Percentiles rank a stretch among this genome's conserved stretches.
phyloP scores from a whole-genome alignment of 805 yeast genomes.

The Scheffersomyces coipomensis region DNA sequence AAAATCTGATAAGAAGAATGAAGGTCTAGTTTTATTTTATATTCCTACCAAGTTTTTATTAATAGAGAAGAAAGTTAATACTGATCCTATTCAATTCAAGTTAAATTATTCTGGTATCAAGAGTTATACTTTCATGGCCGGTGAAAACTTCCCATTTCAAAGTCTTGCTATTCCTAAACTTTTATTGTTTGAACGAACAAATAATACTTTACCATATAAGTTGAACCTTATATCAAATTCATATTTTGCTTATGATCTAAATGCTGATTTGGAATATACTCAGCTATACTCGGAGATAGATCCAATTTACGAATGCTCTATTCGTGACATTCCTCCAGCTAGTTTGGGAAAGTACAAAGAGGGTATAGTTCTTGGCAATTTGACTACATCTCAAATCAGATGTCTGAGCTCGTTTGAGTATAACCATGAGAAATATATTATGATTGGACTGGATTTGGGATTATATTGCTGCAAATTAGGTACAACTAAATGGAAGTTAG shows the following conservation, averaged over 20 bases:
- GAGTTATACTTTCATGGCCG: background rate
- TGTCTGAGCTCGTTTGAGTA: slow-evolving; percentile 47
- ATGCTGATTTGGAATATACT: slow-evolving; percentile 47
- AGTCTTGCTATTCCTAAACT: slow-evolving; percentile 35
- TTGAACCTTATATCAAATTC: slow-evolving; percentile 54
- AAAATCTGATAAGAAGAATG: background rate
- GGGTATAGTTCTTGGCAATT: background rate
- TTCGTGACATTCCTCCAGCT: background rate
- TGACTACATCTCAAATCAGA: background rate
- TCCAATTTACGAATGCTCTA: slow-evolving; percentile 39
- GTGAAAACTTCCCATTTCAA: slow-evolving; percentile 29
- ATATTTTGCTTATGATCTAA: slow-evolving; percentile 63
- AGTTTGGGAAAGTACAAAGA: background rate
- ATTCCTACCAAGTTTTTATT: slow-evolving; percentile 55
- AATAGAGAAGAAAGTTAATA: slow-evolving; percentile 37
- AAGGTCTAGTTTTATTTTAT: background rate
- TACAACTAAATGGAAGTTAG: slow-evolving; percentile 55
- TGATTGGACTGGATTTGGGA: slow-evolving; percentile 66
- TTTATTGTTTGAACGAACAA: slow-evolving; percentile 25
- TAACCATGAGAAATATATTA: slow-evolving; percentile 43
- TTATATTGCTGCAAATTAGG: slow-evolving; percentile 48
- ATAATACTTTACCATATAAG: slow-evolving; percentile 51
- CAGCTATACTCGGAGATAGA: slow-evolving; percentile 54
- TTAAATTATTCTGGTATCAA: background rate
- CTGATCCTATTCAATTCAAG: background rate